These are phyloP conservation scores for Kodamaea plutei DNA, from an alignment of 1,139 yeast genomes.

Conservation along the genomic window DNA sequence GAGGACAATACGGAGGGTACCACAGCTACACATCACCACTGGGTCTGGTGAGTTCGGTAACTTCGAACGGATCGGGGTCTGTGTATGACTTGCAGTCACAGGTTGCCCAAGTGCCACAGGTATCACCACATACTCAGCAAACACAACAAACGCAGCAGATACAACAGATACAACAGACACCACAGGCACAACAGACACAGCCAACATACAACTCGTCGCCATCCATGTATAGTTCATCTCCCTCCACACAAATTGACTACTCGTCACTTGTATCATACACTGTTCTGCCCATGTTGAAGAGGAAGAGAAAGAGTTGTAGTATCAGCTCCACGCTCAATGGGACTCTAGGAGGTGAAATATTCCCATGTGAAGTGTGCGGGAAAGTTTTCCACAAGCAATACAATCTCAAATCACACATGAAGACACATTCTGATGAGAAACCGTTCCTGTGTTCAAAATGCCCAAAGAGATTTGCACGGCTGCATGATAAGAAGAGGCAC, in stretches of 20 bases:
- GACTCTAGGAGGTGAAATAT: slow-evolving; percentile 13
- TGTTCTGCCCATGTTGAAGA: slow-evolving; percentile 32
- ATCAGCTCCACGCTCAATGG: background rate
- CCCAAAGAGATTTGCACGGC: slow-evolving; percentile 49
- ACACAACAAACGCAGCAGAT: background rate
- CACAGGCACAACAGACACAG: no score
- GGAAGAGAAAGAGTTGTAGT: slow-evolving; percentile 23
- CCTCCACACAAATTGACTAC: slow-evolving; percentile 31
- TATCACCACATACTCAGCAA: background rate
- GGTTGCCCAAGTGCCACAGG: no score
- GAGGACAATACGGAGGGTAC: slow-evolving; percentile 4
- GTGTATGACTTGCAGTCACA: no score
- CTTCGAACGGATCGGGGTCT: slow-evolving; percentile 2
- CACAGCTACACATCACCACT: slow-evolving; percentile 6
- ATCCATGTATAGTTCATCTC: no score
- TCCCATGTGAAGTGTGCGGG: slow-evolving; percentile 45
- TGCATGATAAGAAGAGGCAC: slow-evolving; percentile 56
- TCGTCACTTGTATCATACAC: slow-evolving; percentile 37
- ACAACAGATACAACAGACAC: no score
- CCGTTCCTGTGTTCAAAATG: slow-evolving; percentile 51
- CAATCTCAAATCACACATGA: slow-evolving; percentile 53
- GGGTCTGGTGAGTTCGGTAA: slow-evolving; percentile 4
- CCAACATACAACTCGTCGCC: no score
- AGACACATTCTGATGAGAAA: slow-evolving; percentile 52
- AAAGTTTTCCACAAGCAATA: slow-evolving; percentile 52